Evolutionary conservation across 306 rosid species (phyloP).

Genomic region (Lagenaria siceraria): DNA sequence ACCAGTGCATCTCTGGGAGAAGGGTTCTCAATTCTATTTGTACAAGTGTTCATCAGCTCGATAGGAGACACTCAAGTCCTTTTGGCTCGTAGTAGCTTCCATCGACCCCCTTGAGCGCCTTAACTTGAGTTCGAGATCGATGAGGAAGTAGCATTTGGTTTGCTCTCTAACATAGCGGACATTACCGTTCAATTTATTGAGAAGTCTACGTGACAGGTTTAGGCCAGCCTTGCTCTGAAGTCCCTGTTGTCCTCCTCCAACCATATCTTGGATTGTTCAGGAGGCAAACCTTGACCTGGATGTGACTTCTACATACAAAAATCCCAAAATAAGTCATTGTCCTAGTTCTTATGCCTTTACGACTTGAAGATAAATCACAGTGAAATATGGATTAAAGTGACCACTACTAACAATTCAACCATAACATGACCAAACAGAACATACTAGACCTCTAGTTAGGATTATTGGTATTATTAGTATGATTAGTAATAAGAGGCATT

Average conservation of each 20-base stretch:
- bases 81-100: not conserved
- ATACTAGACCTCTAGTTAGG: too few species aligned
- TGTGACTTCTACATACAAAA: slow-evolving; percentile 45
- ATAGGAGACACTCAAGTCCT: not conserved
- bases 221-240: slow-evolving; percentile 56
- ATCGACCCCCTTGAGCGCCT: not conserved
- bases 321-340: not conserved
- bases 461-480: too few species aligned
- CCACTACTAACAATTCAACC: not conserved
- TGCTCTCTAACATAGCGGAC: slow-evolving; percentile 53
- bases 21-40: not conserved
- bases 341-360: not conserved
- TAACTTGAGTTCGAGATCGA: slow-evolving; percentile 40
- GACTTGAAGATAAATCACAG: not conserved
- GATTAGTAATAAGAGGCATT: too few species aligned
- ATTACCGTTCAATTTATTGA: slow-evolving; percentile 52
- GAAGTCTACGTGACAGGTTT: slow-evolving; percentile 54
- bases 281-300: slow-evolving; percentile 60
- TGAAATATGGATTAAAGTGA: not conserved
- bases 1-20: not conserved
- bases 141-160: slow-evolving; percentile 44
- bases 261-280: slow-evolving; percentile 41
- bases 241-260: slow-evolving; percentile 46
- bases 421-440: not conserved
- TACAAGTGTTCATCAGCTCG: not conserved